Evolutionary conservation across 495 filamentous ascomycete species (phyloP).

Genomic region (Copromyces sp.): DNA sequence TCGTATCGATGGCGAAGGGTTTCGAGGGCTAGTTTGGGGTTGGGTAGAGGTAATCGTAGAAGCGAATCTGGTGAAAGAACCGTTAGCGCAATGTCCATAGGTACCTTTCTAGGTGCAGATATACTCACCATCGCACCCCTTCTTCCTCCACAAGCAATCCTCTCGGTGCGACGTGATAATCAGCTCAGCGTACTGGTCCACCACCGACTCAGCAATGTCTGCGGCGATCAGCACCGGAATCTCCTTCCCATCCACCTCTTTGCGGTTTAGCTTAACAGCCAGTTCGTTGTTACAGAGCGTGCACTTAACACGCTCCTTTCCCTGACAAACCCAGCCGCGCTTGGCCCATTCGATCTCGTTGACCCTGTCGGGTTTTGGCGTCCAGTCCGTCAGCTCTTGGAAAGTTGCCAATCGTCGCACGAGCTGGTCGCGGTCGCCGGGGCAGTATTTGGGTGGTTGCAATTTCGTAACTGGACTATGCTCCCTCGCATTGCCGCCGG

Average conservation of each 20-base stretch:
- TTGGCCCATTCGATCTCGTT: conserved; percentile 95
- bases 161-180: conserved; percentile 71
- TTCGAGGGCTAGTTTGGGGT: conserved; percentile 45
- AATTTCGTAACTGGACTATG: not conserved
- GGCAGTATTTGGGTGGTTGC: conserved; percentile 47
- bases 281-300: conserved; percentile 73
- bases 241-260: conserved; percentile 55
- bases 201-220: conserved; percentile 55
- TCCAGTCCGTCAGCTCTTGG: conserved; percentile 82
- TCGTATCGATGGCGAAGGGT: conserved; percentile 52
- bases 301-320: conserved; percentile 73
- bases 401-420: conserved; percentile 77
- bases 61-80: conserved; percentile 39
- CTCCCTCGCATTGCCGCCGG: not conserved
- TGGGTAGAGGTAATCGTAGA: conserved; percentile 42
- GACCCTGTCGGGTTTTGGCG: conserved; percentile 65
- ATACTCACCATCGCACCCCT: conserved; percentile 67
- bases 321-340: conserved; percentile 80
- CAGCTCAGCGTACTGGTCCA: conserved; percentile 63
- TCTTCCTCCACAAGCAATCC: conserved; percentile 75
- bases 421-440: conserved; percentile 75
- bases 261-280: conserved; percentile 65
- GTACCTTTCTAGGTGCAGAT: not conserved
- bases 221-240: conserved; percentile 37
- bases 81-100: conserved; percentile 26